phyloP scores from a whole-genome alignment of 768 basidiomycete genomes.

The Lactarius sp. region DNA sequence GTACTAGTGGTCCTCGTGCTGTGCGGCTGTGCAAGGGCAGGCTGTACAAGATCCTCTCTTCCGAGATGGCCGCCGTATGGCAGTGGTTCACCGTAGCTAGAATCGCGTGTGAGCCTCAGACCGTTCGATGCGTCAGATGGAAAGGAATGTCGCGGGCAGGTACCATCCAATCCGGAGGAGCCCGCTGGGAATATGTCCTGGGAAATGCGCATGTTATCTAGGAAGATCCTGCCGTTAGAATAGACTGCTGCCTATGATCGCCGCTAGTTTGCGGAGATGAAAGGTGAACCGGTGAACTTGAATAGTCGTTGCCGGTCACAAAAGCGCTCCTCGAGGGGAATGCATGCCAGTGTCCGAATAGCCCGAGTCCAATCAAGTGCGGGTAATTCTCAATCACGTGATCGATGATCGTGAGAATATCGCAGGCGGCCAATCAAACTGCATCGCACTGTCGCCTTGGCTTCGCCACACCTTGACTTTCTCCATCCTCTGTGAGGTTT shows the following conservation, averaged over 20 bases:
- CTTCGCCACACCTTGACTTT: neutral
- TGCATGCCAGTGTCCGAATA: too few species aligned
- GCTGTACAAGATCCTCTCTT: neutral
- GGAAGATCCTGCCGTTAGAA: too few species aligned
- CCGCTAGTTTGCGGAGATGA: too few species aligned
- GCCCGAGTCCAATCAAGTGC: too few species aligned
- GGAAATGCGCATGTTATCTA: neutral
- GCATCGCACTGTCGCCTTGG: slow-evolving; percentile 2
- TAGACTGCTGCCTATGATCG: too few species aligned
- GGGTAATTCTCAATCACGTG: too few species aligned
- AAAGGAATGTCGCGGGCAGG: neutral
- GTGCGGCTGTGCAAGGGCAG: neutral
- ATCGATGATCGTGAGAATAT: slow-evolving; percentile 12
- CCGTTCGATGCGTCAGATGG: neutral
- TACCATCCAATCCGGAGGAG: neutral
- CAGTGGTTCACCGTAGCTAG: neutral
- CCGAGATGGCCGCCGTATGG: neutral
- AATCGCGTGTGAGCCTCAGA: neutral
- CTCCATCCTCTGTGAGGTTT: slow-evolving; percentile 25
- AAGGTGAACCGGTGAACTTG: too few species aligned
- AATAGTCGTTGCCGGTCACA: too few species aligned
- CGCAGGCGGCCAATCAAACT: neutral
- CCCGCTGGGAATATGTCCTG: neutral
- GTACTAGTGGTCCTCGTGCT: neutral
- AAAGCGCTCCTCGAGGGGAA: too few species aligned